Base-by-base conservation (phyloP, 768 basidiomycete genomes). In the Naganishia vishniacii region DNA sequence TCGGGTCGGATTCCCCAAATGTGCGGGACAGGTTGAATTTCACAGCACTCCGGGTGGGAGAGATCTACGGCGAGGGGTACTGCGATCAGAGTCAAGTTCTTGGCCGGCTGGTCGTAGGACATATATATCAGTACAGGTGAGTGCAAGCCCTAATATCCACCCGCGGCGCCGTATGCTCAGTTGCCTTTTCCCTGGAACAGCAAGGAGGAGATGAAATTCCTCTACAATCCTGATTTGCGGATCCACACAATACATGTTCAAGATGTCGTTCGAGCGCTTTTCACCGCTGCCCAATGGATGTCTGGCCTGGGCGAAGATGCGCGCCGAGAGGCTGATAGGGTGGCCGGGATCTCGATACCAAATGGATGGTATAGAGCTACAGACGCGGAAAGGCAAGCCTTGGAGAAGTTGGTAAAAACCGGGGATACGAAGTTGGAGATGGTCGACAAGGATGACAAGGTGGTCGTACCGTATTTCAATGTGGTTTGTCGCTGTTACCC, bases 191-290 rank as follows among this genome's bases (percentile, higher is more conserved):
- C 2, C 59, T 13, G 25, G n/a, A 58, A 25, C 63, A 74, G 71
- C 37, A 70, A 73, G n/a, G 72, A 76, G 42, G 73, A 76, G 48
- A 76, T 76, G 75, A 74, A 74, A 59, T 76, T 74, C 49, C 61
- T 76, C 20, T 69, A 76, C 69, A 73, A 73, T 49, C 68, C 75
- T 28, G 75, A 76, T 37, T 65, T 76, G 4, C 68, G 73, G n/a
- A 66, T 74, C 29, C 70, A 76, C 65, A 74, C 72, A 5, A 61
- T 76, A 18, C 73, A 76, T 53, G 68, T 70, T 2, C 25, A 53
- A 1, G 75, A 76, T 47, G 64, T 73, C 31, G 46, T 70, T 8
- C 70, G 70, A 40, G 59, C 69, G 2, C 66, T 76, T 25, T 68
- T 69, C 56, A 66, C 20, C 60, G 68, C 31, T 12, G 66, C 26